Percentiles rank a stretch among this genome's conserved stretches.
These are phyloP conservation scores for Leccinum incarnatum DNA, from an alignment of 768 basidiomycete genomes.

Conservation along the genomic window DNA sequence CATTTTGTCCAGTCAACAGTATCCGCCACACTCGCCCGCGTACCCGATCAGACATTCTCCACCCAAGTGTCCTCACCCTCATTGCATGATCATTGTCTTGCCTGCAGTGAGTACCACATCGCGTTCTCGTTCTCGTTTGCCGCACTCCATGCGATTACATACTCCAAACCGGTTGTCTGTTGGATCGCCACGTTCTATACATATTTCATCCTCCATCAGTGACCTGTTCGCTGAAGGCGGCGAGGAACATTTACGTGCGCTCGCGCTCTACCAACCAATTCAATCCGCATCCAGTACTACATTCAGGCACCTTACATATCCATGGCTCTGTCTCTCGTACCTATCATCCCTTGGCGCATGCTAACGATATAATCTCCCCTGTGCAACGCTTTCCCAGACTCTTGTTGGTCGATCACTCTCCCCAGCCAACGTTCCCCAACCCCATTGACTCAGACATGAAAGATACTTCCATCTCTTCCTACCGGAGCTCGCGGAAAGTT, in stretches of 20 bases:
- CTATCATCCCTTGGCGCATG: slow-evolving; percentile 6
- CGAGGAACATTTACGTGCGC: neutral
- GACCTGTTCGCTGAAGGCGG: slow-evolving; percentile 6
- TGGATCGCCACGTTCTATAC: slow-evolving; percentile 7
- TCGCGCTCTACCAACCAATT: neutral
- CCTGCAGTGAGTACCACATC: slow-evolving; percentile 35
- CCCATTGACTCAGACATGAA: slow-evolving; percentile 57
- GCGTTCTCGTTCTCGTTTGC: slow-evolving; percentile 11
- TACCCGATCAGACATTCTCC: slow-evolving; percentile 30
- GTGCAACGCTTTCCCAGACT: slow-evolving; percentile 34
- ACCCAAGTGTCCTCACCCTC: slow-evolving; percentile 39
- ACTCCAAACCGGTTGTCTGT: slow-evolving; percentile 1
- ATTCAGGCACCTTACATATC: slow-evolving; percentile 3
- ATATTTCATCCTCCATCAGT: slow-evolving; percentile 12
- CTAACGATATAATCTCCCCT: slow-evolving; percentile 22
- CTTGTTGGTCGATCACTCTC: slow-evolving; percentile 43
- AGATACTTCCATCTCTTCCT: slow-evolving; percentile 61
- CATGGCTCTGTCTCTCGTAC: slow-evolving; percentile 6
- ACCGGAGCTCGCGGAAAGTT: slow-evolving; percentile 58
- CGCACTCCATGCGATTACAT: slow-evolving; percentile 1
- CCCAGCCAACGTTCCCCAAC: slow-evolving; percentile 38
- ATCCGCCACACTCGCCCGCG: slow-evolving; percentile 33
- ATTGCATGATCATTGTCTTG: slow-evolving; percentile 42
- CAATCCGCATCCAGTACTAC: neutral
- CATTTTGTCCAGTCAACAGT: slow-evolving; percentile 26